Conservation (phyloP, 1,139 yeast species). For the Debaryomycetaceae sp. region DNA sequence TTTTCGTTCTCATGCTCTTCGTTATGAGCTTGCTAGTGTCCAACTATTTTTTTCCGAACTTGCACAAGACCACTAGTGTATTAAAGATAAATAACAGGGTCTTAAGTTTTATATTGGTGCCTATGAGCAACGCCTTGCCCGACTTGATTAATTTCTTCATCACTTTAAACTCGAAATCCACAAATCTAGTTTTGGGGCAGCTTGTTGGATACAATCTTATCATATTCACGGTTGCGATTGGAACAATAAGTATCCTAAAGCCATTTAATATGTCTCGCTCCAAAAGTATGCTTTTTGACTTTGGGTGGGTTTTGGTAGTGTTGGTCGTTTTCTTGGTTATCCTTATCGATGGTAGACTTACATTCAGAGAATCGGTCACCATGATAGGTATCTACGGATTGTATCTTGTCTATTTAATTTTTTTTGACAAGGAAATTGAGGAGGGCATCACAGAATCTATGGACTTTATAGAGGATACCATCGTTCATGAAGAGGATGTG, state of each 20-base stretch:
- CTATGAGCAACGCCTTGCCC: constrained; percentile 39
- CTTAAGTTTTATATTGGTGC: constrained; percentile 35
- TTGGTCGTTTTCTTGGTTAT: constrained; percentile 40
- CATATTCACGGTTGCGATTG: constrained; percentile 35
- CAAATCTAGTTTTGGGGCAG: constrained; percentile 40
- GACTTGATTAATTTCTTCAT: constrained; percentile 38
- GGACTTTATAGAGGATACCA: constrained; percentile 17
- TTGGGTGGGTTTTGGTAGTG: constrained; percentile 32
- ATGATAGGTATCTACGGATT: constrained; percentile 39
- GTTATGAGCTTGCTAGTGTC: constrained; percentile 35
- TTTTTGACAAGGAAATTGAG: constrained; percentile 15
- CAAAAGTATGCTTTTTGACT: constrained; percentile 24
- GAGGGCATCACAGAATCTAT: constrained; percentile 16
- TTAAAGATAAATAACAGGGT: constrained; percentile 29
- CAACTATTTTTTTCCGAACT: constrained; percentile 29
- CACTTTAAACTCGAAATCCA: constrained; percentile 26
- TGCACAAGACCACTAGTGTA: constrained; percentile 25
- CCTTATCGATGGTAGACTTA: constrained; percentile 49
- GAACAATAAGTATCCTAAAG: constrained; percentile 26
- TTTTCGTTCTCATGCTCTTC: constrained; percentile 17
- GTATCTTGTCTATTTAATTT: constrained; percentile 32
- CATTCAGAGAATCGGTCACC: constrained; percentile 39
- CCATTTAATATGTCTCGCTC: constrained; percentile 22
- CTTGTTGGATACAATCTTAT: constrained; percentile 37
- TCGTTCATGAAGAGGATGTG: background rate